Conservation (phyloP, 2,329 filamentous ascomycete species). For the Alternaria longipes region DNA sequence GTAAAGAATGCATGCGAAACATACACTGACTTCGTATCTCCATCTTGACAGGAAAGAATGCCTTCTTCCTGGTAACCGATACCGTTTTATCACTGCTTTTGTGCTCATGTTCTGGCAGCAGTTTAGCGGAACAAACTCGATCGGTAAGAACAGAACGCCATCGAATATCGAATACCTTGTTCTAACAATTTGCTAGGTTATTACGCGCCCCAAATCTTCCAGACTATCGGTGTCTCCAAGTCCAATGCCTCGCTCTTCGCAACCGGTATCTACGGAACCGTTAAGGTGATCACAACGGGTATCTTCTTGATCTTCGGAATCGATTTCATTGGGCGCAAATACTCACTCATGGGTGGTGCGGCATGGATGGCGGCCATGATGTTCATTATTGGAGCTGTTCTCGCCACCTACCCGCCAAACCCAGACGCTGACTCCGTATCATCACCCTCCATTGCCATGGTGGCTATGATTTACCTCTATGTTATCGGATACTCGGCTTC, state of each 20-base stretch:
- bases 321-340: slow-evolving; percentile 69
- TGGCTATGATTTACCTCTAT: slow-evolving; percentile 80
- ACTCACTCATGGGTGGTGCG: slow-evolving; percentile 72
- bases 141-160: slow-evolving; percentile 47
- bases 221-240: slow-evolving; percentile 68
- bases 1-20: no score
- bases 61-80: slow-evolving; percentile 66
- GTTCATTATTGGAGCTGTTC: slow-evolving; percentile 71
- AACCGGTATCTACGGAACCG: slow-evolving; percentile 71
- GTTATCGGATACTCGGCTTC: slow-evolving; percentile 74
- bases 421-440: slow-evolving; percentile 43
- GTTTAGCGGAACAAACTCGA: slow-evolving; percentile 76
- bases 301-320: slow-evolving; percentile 75
- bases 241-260: slow-evolving; percentile 15
- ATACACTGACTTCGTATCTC: no score
- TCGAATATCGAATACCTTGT: neutral
- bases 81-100: slow-evolving; percentile 73
- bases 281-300: slow-evolving; percentile 75
- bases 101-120: slow-evolving; percentile 85
- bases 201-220: slow-evolving; percentile 77
- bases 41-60: slow-evolving; percentile 39
- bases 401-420: slow-evolving; percentile 54
- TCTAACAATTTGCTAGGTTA: slow-evolving; percentile 58
- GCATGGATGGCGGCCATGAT: slow-evolving; percentile 69
- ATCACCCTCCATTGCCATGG: slow-evolving; percentile 65